These are phyloP conservation scores for Eragrostis curvula DNA, from an alignment of 176 grass and related monocot species.

Conservation along the genomic window DNA sequence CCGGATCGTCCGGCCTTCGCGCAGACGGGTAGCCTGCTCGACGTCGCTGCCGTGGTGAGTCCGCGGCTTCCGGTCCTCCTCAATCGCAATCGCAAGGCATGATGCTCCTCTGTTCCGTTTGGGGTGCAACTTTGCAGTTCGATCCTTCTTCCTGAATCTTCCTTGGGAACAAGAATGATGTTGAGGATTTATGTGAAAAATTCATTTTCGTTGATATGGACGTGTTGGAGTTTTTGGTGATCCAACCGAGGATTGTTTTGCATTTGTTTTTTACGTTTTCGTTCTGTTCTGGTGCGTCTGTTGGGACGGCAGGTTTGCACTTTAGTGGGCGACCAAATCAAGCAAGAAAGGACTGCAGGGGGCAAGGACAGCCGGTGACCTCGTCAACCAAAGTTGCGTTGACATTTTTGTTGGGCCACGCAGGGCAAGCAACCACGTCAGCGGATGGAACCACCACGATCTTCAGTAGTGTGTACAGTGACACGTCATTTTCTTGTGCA, in stretches of 20 bases:
- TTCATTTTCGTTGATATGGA: not conserved
- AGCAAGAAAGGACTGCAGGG: not conserved
- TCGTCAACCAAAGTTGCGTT: slow-evolving; percentile 12
- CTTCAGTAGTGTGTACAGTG: not conserved
- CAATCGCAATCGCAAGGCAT: not conserved
- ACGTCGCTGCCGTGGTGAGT: slow-evolving; percentile 58
- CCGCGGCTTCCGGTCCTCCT: not conserved
- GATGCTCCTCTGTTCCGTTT: not conserved
- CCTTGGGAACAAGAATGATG: not conserved
- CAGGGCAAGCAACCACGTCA: not conserved
- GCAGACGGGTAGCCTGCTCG: slow-evolving; percentile 30
- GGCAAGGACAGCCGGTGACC: not conserved
- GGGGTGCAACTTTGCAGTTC: not conserved
- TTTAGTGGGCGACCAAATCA: slow-evolving; percentile 57
- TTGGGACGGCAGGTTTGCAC: slow-evolving; percentile 12
- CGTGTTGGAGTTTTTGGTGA: slow-evolving; percentile 25
- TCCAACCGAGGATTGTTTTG: not conserved
- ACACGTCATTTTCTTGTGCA: slow-evolving; percentile 1
- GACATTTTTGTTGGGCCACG: not conserved
- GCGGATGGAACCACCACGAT: not conserved
- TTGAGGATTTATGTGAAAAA: not conserved
- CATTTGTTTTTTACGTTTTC: not conserved
- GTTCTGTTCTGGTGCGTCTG: not conserved
- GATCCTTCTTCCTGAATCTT: not conserved
- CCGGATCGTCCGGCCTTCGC: slow-evolving; percentile 36